phyloP scores from a whole-genome alignment of 2,329 filamentous ascomycete species.

The Claviceps fusiformis region DNA sequence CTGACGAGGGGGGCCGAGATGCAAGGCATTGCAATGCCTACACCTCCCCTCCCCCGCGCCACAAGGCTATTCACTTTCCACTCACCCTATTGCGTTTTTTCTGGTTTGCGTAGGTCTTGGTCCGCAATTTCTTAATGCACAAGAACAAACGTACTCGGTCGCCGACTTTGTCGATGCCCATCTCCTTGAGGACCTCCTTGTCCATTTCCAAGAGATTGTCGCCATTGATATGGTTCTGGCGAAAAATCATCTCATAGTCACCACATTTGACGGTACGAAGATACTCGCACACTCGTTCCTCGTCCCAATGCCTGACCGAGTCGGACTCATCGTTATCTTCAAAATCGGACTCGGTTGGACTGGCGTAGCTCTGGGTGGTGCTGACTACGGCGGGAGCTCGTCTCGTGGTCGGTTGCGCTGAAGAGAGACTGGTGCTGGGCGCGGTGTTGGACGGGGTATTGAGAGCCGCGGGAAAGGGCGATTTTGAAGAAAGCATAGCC shows the following conservation, averaged over 20 bases:
- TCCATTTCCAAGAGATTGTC: constrained; percentile 96
- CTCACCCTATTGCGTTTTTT: constrained; percentile 77
- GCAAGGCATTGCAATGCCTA: not conserved
- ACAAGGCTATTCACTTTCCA: constrained; percentile 7
- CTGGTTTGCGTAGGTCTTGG: constrained; percentile 60
- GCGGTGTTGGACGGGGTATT: constrained; percentile 30
- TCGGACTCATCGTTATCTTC: constrained; percentile 68
- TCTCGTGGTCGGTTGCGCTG: constrained; percentile 36
- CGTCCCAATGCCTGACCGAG: constrained; percentile 75
- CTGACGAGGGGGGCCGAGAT: not conserved
- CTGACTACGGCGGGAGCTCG: constrained; percentile 35
- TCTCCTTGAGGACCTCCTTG: constrained; percentile 89
- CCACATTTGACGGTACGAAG: constrained; percentile 80
- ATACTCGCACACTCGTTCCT: constrained; percentile 84
- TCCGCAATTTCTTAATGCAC: constrained; percentile 70
- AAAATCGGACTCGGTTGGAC: constrained; percentile 86
- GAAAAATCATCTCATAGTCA: constrained; percentile 83
- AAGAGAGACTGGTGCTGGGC: constrained; percentile 30
- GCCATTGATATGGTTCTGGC: constrained; percentile 91
- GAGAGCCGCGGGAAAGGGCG: constrained; percentile 47
- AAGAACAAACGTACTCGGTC: constrained; percentile 86
- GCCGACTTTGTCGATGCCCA: constrained; percentile 96
- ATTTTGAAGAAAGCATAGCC: constrained; percentile 69
- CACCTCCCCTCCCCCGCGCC: no score
- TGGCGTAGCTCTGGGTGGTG: constrained; percentile 49